phyloP scores from a whole-genome alignment of 495 filamentous ascomycete species.

The Annulohypoxylon bovei region DNA sequence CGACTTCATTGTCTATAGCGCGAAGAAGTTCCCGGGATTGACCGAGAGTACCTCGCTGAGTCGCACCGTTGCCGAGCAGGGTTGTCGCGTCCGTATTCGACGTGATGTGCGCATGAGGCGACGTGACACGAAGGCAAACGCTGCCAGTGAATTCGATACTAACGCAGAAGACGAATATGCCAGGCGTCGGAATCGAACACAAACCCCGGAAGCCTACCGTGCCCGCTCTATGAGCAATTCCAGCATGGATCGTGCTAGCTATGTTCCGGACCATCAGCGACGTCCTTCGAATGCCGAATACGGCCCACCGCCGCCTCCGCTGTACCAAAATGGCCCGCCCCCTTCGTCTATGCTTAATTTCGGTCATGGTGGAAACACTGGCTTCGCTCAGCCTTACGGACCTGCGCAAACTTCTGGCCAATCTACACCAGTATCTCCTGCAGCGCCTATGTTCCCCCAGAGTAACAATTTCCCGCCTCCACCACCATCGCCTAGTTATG shows the following conservation, averaged over 20 bases:
- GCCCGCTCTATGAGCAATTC: constrained; percentile 81
- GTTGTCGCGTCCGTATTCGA: constrained; percentile 94
- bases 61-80: constrained; percentile 93
- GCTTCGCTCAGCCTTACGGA: constrained; percentile 45
- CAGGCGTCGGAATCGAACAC: constrained; percentile 65
- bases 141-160: constrained; percentile 71
- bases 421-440: constrained; percentile 46
- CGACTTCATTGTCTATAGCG: constrained; percentile 91
- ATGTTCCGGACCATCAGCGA: constrained; percentile 59
- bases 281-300: constrained; percentile 67
- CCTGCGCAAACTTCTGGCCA: constrained; percentile 38
- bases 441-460: constrained; percentile 41
- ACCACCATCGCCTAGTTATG: constrained; percentile 41
- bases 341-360: constrained; percentile 48
- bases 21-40: constrained; percentile 98
- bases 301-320: constrained; percentile 53
- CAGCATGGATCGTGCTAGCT: constrained; percentile 63
- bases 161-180: constrained; percentile 71
- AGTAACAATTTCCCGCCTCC: constrained; percentile 34
- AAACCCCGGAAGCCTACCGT: constrained; percentile 72
- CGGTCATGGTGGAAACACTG: constrained; percentile 35
- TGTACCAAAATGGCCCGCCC: constrained; percentile 52
- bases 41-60: constrained; percentile 90
- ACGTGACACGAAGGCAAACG: constrained; percentile 78
- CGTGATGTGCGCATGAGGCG: constrained; percentile 97